Base-by-base conservation (phyloP, 352 stramenopile species). In the Aphanomyces astaci region DNA sequence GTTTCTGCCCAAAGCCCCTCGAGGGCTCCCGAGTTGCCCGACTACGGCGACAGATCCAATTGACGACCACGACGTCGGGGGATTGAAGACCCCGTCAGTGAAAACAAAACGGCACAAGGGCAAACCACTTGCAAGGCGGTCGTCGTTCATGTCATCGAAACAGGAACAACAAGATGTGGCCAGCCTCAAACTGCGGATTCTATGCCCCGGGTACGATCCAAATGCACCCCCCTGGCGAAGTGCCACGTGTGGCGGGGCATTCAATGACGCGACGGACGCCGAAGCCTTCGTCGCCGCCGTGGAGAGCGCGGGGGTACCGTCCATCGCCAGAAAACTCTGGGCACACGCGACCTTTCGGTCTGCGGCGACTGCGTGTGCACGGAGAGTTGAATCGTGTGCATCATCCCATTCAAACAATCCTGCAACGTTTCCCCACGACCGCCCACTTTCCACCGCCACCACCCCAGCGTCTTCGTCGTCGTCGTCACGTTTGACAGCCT, bases 131-230 rank as follows among this genome's bases (percentile, higher is more conserved):
- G 45, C 45, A 53, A 53, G 13, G 10, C 4, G 10, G 27, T 15
- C 51, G 10, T n/a, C 51, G 19, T 13, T 27, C 46, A 22, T 22
- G 15, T 59, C 51, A 10, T 31, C 31, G 0, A 17, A 25, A 31
- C 22, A 65, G 9, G 56, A 49, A 7, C 19, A 15, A 15, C 15
- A 52, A 27, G 33, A 39, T 25, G 4, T 65, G 7, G 19, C 31
- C 17, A 39, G 22, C 36, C 36, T 65, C 19, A 46, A 28, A 0
- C 22, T 65, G 36, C 56, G 48, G 15, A 7, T 65, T 4, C 56
- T 65, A 7, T 65, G 36, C 25, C 56, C 56, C 10, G 56, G 56
- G 4, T 59, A 36, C 25, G 46, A 22, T 22, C 54, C 54, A 30
- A 48, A 19, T 13, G 30, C 9, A 17, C 5, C 22, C 15, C 53